Base-by-base conservation (phyloP, 2,329 filamentous ascomycete genomes). In the Pseudogymnoascus sp. region DNA sequence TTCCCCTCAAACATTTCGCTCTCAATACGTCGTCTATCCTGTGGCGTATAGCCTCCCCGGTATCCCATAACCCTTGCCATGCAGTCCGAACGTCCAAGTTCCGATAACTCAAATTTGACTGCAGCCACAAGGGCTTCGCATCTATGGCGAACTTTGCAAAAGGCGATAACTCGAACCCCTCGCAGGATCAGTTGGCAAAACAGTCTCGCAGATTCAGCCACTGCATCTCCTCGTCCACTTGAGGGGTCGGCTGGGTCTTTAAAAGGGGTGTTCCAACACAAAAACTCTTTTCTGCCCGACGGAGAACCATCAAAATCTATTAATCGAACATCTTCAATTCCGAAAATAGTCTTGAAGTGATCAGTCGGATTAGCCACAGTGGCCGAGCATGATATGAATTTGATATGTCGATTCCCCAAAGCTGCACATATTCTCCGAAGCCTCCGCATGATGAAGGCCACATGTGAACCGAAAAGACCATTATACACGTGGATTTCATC, bases 201-300 rank as follows among this genome's bases (percentile, higher is more conserved):
- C 0, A 99, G 77, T 44, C 90, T 86, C 1, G 94, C 91, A n/a
- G 91, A 89, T 75, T 99, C 93, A 4, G 84, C 82, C 72, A 95
- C 85, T 3, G 88, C 87, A 72, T 91, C 91, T 12, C 90, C 91
- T 63, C 94, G 85, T 1, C 94, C 93, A 68, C 91, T 96, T 0
- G 89, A 85, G 7, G 92, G 90, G 74, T 97, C 93, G 0, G 81
- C 83, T 0, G 93, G 91, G 68, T 97, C 93, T 72, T 92, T 95
- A 74, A 86, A 96, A 0, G 94, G 94, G 0, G 93, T 97, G 69
- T 99, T 97, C 94, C 94, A 99, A 74, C 92, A 97, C 5, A 99
- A 72, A 63, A 97, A 97, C 70, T 97, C 93, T 72, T 97, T 97
- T 21, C 91, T 82, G 0, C 93, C 91, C 5, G 91, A 91, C 0